Evolutionary conservation across 1,284 basidiomycete genomes (phyloP), one percentile per base, ranked within the genome.

Genomic region (Cutaneotrichosporon cutaneum): DNA sequence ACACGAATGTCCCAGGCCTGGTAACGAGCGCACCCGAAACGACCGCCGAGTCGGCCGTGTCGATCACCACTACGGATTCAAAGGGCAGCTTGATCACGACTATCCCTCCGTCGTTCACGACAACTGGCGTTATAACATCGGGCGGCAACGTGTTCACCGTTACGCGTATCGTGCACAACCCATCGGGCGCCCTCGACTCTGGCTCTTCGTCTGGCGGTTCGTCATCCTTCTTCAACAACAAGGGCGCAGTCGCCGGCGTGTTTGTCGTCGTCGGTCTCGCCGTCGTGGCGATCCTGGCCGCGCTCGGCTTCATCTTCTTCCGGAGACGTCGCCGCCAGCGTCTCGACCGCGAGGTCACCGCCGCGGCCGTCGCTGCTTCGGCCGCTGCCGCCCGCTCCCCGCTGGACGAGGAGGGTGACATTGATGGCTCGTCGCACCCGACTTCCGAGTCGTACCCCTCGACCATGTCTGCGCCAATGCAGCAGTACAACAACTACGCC

Each of bases 251-350:
- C 16, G 80, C 78, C 8, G 80, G 80, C 42, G 76, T 77, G 4
- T 81, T 81, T 58, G 80, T 81, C 33, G 79, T 80, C 8, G 80
- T 81, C n/a, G 80, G 80, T 58, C 72, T 81, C 18, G 79, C 77
- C 9, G 74, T 78, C 18, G 76, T 80, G 3, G 78, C 76, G 4
- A 72, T 80, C 39, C 54, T 77, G 14, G 66, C 73, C 30, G 80
- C 75, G 7, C 68, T 77, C n/a, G 77, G 72, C 16, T 67, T 80
- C 54, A 62, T 81, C 32, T 78, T 77, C 63, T 75, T 79, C 70
- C 68, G 78, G 26, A 62, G 77, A 44, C 62, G 80, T 42, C 64
- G 80, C 63, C 71, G 77, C 54, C 77, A 79, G 67, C 73, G 72
- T 61, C 68, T 78, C 35, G 80, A 79, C 66, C 69, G 79, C 32